Conservation (phyloP, 2,329 filamentous ascomycete genomes). For the Apiospora pterosperma region DNA sequence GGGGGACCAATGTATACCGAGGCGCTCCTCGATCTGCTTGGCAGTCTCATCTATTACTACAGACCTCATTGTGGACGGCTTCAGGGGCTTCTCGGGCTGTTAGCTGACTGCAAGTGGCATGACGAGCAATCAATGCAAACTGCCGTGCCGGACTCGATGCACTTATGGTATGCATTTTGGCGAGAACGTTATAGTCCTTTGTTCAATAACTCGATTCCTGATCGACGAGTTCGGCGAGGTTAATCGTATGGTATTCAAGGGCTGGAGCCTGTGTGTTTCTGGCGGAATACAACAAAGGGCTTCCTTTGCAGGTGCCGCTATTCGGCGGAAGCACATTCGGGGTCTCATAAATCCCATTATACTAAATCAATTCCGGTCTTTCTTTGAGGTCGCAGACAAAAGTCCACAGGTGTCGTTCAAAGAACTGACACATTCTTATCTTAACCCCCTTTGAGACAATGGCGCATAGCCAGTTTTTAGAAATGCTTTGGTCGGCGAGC, state of each 20-base stretch:
- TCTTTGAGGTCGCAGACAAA: neutral
- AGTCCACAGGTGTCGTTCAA: neutral
- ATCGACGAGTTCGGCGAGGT: neutral
- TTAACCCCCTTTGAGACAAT: neutral
- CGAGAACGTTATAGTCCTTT: neutral
- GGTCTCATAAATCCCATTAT: neutral
- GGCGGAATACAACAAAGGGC: neutral
- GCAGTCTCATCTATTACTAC: neutral
- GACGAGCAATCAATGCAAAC: too few species aligned
- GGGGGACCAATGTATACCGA: slow-evolving; percentile 12
- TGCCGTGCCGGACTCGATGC: neutral
- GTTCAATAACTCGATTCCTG: neutral
- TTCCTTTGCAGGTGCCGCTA: neutral
- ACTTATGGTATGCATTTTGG: neutral
- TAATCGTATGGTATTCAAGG: neutral
- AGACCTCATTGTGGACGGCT: neutral
- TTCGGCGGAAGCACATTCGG: neutral
- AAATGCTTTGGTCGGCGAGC: too few species aligned
- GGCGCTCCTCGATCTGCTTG: neutral
- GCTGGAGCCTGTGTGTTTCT: neutral
- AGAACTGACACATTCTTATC: neutral
- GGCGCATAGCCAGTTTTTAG: neutral
- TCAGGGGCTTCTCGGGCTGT: neutral
- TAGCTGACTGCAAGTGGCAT: neutral
- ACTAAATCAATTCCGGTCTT: neutral